Evolutionary conservation across 2,329 filamentous ascomycete genomes (phyloP), one percentile per base, ranked within the genome.

Genomic region (Triangularia verruculosa): DNA sequence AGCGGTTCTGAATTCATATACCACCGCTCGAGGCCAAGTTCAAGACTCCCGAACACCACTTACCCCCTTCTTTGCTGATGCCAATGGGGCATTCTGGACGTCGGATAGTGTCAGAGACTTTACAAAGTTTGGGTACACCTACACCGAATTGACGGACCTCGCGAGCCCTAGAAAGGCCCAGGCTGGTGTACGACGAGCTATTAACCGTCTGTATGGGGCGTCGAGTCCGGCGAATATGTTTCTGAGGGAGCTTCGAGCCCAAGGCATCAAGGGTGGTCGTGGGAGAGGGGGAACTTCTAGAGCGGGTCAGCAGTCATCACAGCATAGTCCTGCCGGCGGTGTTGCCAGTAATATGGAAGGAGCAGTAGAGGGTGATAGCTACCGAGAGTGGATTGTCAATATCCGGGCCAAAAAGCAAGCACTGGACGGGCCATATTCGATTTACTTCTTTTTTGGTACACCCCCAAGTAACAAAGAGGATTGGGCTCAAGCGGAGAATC

Each of bases 41-140:
- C 81, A 87, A 68, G 81, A 86, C 65, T 77, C 79, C 0, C 78
- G 79, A 61, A 88, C 87, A 11, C 75, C 85, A 0, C 77, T 93
- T 3, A 85, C 85, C 1, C 91, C 91, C 0, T 93, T 94, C 74
- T 87, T 86, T 68, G 77, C 81, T 54, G 80, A 83, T 61, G 71
- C 74, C 2, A 78, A 82, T 59, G 86, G 87, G 55, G 80, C 80
- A 1, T 90, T 89, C 73, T 93, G 89, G 86, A 89, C 83, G 6
- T 89, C 89, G 0, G 82, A 87, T 59, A 80, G 79, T 65, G 81
- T 86, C 12, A 83, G 88, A 28, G 79, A 83, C 47, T 85, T 84
- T 6, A 79, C 80, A 25, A 79, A 78, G 1, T 89, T 95, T 74
- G 88, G 88, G 13, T 95, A 95, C 73, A 87, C 86, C 0, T 96